A percentile compares a stretch with the other conserved stretches of the same genome.
phyloP scores from a whole-genome alignment of 2,329 filamentous ascomycete genomes.

The Hypoxylon sp. region DNA sequence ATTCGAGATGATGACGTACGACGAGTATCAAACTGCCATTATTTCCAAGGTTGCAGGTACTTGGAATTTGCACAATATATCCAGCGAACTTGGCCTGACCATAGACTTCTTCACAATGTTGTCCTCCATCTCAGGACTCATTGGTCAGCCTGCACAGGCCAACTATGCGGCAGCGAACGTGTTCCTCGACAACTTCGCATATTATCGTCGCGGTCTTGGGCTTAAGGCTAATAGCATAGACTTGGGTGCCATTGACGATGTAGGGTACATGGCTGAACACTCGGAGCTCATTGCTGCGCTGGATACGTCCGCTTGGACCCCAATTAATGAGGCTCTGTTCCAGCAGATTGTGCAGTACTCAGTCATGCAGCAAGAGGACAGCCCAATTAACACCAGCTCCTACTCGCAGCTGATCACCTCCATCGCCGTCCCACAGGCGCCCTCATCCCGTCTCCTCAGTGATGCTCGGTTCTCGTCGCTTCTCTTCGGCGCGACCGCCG shows the following conservation, averaged over 20 bases:
- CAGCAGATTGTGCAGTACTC: no score
- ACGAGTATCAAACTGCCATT: conserved; percentile 17
- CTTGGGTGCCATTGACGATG: conserved; percentile 5
- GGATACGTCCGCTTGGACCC: no score
- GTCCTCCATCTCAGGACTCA: conserved; percentile 48
- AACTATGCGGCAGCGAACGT: conserved; percentile 51
- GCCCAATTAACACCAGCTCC: no score
- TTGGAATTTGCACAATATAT: conserved; percentile 33
- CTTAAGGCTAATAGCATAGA: conserved; percentile 3
- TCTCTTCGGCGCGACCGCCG: no score
- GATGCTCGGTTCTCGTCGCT: no score
- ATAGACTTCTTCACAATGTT: conserved; percentile 52
- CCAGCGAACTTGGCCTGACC: not conserved
- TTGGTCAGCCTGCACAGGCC: conserved; percentile 47
- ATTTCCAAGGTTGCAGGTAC: conserved; percentile 29
- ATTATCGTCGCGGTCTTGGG: conserved; percentile 1
- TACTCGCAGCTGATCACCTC: no score
- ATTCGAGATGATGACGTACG: conserved; percentile 20
- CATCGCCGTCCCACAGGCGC: no score
- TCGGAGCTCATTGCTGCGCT: no score
- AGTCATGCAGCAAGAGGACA: no score
- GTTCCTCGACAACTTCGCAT: conserved; percentile 39
- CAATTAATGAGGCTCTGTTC: no score
- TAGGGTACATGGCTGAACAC: conserved; percentile 15
- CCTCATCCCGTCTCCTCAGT: no score